Conservation (phyloP, 192 early-diverging fungal genomes). For the Thamnidium elegans region DNA sequence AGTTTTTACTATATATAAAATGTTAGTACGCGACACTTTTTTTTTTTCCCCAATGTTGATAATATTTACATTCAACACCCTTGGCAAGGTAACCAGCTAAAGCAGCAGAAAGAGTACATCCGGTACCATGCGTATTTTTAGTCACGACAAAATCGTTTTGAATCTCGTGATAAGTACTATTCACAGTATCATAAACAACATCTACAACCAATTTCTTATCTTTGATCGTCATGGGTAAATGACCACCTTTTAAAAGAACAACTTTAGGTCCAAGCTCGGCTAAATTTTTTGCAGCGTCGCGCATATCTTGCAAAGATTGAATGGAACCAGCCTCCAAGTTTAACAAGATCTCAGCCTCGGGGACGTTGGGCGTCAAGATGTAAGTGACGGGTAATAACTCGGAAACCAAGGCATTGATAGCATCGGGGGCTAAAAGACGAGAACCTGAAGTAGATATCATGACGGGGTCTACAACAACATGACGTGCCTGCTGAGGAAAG, state of each 20-base stretch:
- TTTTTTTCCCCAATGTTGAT: no score
- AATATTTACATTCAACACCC: constrained; percentile 43
- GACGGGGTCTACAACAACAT: constrained; percentile 79
- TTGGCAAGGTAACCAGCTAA: constrained; percentile 69
- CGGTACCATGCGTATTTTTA: constrained; percentile 81
- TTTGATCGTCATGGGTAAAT: constrained; percentile 45
- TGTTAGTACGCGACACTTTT: no score
- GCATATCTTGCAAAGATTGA: constrained; percentile 58
- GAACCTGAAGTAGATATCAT: constrained; percentile 80
- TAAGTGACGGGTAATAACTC: constrained; percentile 68
- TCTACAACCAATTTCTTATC: constrained; percentile 48
- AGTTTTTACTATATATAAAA: constrained; percentile 37
- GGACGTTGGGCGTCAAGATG: constrained; percentile 80
- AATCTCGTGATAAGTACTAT: constrained; percentile 43
- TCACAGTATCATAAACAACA: constrained; percentile 53
- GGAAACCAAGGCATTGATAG: constrained; percentile 50
- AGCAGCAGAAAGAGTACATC: constrained; percentile 83
- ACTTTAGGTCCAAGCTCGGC: constrained; percentile 50
- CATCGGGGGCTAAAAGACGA: constrained; percentile 57
- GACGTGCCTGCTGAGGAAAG: constrained; percentile 29
- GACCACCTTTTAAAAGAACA: constrained; percentile 83
- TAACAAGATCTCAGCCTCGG: constrained; percentile 73
- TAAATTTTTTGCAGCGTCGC: constrained; percentile 53
- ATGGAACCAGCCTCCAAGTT: constrained; percentile 39
- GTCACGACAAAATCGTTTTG: constrained; percentile 60